These are phyloP conservation scores for Eucalyptus regnans DNA, from an alignment of 345 rosid genomes.

Conservation along the genomic window DNA sequence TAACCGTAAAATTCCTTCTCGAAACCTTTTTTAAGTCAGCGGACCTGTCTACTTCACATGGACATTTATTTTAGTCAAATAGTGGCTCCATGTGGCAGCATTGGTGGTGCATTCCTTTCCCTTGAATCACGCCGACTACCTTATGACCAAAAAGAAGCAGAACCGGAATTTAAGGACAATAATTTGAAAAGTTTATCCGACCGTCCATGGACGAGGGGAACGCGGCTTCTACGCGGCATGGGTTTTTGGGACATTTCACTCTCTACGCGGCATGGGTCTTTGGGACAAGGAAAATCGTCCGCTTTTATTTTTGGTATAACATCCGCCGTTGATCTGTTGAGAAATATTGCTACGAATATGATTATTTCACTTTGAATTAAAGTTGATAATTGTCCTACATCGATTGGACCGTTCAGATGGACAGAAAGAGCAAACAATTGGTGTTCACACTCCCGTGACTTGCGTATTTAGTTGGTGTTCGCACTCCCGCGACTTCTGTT, in stretches of 20 bases:
- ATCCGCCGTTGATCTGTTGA: neutral
- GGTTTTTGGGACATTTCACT: neutral
- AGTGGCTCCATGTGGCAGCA: neutral
- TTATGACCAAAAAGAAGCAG: neutral
- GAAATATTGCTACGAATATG: neutral
- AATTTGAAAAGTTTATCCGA: neutral
- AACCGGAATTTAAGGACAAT: neutral
- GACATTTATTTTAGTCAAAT: neutral
- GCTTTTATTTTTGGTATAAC: neutral
- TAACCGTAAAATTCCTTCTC: neutral
- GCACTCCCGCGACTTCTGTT: neutral
- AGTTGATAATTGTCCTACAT: neutral
- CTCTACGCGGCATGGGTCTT: neutral
- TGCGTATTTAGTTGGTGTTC: neutral
- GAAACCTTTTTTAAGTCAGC: neutral
- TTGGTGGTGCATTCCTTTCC: neutral
- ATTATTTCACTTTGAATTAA: neutral
- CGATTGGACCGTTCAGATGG: neutral
- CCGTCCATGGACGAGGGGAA: neutral
- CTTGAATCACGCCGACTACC: neutral
- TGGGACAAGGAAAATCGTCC: neutral
- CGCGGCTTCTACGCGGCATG: neutral
- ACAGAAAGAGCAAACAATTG: neutral
- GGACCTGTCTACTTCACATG: neutral
- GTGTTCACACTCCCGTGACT: neutral